Conservation (phyloP, 2,329 filamentous ascomycete genomes). For the Stagonosporopsis cucurbitacearum region DNA sequence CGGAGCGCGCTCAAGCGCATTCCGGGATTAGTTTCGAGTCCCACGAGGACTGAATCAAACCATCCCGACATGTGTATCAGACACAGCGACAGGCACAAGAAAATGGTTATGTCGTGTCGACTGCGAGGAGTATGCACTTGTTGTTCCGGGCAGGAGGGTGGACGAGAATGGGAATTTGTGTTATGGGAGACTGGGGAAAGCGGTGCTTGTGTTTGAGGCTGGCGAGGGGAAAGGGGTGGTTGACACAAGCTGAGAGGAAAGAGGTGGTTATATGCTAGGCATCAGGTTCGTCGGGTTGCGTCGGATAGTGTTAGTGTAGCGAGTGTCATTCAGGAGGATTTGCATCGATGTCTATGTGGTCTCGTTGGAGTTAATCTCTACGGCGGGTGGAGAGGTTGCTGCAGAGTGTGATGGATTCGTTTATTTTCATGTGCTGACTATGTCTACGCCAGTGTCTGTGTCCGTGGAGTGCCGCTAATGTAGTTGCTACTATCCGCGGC, state of each 20-base stretch:
- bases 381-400: constrained; percentile 34
- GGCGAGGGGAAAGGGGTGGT: background rate
- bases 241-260: background rate
- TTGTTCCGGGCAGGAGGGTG: background rate
- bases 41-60: too few species aligned
- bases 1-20: too few species aligned
- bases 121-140: background rate
- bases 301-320: too few species aligned
- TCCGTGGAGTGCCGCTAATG: too few species aligned
- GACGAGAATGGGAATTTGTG: background rate
- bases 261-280: background rate
- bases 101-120: too few species aligned
- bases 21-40: too few species aligned
- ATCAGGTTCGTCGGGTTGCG: too few species aligned
- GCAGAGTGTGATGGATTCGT: constrained; percentile 40
- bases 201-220: background rate
- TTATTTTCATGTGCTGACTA: constrained; percentile 24
- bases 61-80: too few species aligned
- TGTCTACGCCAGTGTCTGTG: background rate
- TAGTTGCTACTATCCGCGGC: background rate
- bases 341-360: too few species aligned
- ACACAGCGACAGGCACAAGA: too few species aligned
- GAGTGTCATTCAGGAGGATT: too few species aligned
- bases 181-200: background rate
- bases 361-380: too few species aligned